Conservation (phyloP, 139 green algal genomes). For the Tetraselmis striata region DNA sequence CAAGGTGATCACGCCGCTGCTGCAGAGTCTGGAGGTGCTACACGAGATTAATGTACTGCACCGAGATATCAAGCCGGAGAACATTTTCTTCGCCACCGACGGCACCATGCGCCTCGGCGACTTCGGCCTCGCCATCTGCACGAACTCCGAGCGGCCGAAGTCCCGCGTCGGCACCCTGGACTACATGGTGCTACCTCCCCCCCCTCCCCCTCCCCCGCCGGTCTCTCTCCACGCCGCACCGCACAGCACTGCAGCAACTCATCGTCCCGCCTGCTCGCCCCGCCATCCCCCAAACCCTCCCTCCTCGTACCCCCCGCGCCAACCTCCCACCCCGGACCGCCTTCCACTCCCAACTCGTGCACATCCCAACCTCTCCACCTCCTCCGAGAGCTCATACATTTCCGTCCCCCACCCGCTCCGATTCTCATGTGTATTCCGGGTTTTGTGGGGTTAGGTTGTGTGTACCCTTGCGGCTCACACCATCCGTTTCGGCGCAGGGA, state of each 20-base stretch:
- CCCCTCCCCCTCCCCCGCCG: not conserved
- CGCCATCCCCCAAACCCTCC: not conserved
- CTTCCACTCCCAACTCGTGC: too few species aligned
- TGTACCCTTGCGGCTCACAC: too few species aligned
- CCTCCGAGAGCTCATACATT: too few species aligned
- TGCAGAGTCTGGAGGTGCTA: conserved; percentile 26
- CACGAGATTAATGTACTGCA: conserved; percentile 29
- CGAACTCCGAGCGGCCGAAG: conserved; percentile 16
- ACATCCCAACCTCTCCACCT: too few species aligned
- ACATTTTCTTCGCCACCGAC: conserved; percentile 39
- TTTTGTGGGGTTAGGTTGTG: too few species aligned
- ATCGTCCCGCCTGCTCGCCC: not conserved
- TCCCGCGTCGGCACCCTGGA: conserved; percentile 24
- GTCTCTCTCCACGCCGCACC: not conserved
- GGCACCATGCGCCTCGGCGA: conserved; percentile 35
- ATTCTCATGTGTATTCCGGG: too few species aligned
- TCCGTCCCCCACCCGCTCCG: too few species aligned
- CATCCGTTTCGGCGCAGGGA: too few species aligned
- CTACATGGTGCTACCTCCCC: conserved; percentile 14
- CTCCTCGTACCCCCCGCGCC: too few species aligned
- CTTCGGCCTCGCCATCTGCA: conserved; percentile 49
- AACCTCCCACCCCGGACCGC: too few species aligned
- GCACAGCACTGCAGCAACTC: not conserved
- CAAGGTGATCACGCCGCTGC: conserved; percentile 31
- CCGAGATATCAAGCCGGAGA: conserved; percentile 41